These are phyloP conservation scores for Lipomyces anomalus DNA, from an alignment of 805 yeast genomes.

Conservation along the genomic window DNA sequence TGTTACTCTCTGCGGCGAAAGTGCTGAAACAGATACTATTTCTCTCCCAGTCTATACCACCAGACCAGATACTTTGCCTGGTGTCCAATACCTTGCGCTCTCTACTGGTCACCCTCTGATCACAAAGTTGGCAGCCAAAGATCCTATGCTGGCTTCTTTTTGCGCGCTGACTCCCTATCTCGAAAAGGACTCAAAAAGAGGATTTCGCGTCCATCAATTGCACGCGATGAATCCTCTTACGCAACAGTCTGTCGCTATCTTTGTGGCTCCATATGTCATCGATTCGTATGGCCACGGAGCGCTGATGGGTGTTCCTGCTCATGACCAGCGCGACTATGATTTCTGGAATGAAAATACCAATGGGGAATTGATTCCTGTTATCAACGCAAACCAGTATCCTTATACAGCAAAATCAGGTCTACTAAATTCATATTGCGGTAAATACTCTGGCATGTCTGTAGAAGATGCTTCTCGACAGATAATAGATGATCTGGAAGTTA, in stretches of 20 bases:
- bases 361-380: constrained; percentile 43
- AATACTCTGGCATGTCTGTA: constrained; percentile 46
- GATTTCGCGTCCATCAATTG: constrained; percentile 48
- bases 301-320: constrained; percentile 98
- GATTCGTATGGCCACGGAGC: constrained; percentile 85
- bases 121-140: constrained; percentile 33
- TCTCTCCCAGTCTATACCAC: constrained; percentile 67
- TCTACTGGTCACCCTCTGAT: constrained; percentile 66
- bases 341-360: constrained; percentile 72
- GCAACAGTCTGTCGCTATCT: constrained; percentile 55
- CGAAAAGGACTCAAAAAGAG: constrained; percentile 49
- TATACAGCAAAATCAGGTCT: constrained; percentile 42
- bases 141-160: constrained; percentile 44
- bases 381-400: constrained; percentile 27
- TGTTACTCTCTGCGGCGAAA: not conserved
- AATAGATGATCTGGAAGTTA: constrained; percentile 37
- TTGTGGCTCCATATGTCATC: constrained; percentile 85
- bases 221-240: constrained; percentile 52
- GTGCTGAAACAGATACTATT: constrained; percentile 1
- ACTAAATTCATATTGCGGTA: constrained; percentile 45
- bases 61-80: constrained; percentile 79
- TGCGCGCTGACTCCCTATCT: constrained; percentile 36
- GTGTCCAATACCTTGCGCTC: constrained; percentile 78
- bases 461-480: constrained; percentile 50
- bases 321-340: constrained; percentile 74